These are phyloP conservation scores for Naematelia encephala DNA, from an alignment of 768 basidiomycete species.

Conservation along the genomic window DNA sequence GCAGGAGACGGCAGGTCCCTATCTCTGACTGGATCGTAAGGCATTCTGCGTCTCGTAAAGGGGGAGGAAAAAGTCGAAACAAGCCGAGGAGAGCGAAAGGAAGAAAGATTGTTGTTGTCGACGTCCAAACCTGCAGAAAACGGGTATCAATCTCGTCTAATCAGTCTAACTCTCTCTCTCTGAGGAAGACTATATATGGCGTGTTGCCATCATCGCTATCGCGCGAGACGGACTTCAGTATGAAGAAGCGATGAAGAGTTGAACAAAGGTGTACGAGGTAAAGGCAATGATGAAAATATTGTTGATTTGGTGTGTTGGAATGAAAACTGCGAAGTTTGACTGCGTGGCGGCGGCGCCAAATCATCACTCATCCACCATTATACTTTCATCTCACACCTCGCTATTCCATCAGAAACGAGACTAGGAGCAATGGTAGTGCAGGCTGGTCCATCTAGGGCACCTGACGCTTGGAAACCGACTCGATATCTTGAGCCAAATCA, in stretches of 20 bases:
- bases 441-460: constrained; percentile 35
- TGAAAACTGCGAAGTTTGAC: neutral
- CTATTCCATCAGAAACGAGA: neutral
- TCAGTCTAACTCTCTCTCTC: no score
- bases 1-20: constrained; percentile 40
- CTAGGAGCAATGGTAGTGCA: neutral
- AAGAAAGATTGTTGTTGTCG: constrained; percentile 17
- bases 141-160: no score
- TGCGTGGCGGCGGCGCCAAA: neutral
- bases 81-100: constrained; percentile 27
- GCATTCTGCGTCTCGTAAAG: constrained; percentile 22
- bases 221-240: no score
- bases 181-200: no score
- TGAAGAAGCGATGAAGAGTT: neutral
- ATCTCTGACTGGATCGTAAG: constrained; percentile 47
- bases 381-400: neutral
- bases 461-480: constrained; percentile 65
- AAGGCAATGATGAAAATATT: neutral
- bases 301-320: neutral
- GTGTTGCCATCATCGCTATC: no score
- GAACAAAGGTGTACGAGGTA: neutral
- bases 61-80: neutral
- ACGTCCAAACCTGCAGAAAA: neutral
- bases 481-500: constrained; percentile 65
- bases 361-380: neutral